A percentile compares a stretch with the other conserved stretches of the same genome.
phyloP scores from a whole-genome alignment of 1,139 yeast species.

The Kodamaea derodonti region DNA sequence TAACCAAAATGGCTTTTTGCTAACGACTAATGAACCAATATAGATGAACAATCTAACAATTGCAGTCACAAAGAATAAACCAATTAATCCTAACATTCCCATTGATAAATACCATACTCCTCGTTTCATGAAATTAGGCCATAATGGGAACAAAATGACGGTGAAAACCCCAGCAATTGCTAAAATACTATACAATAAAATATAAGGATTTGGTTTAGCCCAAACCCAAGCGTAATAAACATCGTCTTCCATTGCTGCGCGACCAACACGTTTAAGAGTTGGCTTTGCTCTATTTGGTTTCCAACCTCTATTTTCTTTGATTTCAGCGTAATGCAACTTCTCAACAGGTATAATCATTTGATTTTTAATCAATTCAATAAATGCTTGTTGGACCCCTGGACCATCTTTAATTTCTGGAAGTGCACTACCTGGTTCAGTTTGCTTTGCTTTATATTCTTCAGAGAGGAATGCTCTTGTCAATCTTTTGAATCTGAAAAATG shows the following conservation, averaged over 20 bases:
- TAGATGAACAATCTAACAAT: conserved; percentile 74
- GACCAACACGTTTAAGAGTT: conserved; percentile 57
- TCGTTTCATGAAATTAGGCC: conserved; percentile 88
- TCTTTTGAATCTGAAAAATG: conserved; percentile 85
- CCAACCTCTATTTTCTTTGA: conserved; percentile 56
- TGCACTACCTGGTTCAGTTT: conserved; percentile 48
- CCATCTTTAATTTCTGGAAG: conserved; percentile 55
- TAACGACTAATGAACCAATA: conserved; percentile 53
- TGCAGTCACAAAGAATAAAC: conserved; percentile 72
- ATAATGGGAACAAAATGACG: conserved; percentile 85
- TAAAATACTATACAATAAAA: conserved; percentile 61
- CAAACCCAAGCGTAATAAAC: conserved; percentile 85
- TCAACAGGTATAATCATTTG: conserved; percentile 73
- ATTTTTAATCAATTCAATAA: conserved; percentile 66
- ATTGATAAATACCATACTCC: conserved; percentile 91
- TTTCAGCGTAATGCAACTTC: conserved; percentile 70
- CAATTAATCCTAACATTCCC: conserved; percentile 70
- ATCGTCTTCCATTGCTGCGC: conserved; percentile 72
- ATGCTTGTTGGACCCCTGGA: conserved; percentile 58
- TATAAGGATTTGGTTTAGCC: conserved; percentile 68
- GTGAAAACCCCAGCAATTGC: conserved; percentile 68
- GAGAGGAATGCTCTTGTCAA: conserved; percentile 74
- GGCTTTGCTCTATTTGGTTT: conserved; percentile 75
- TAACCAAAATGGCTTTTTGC: conserved; percentile 81
- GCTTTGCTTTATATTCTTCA: conserved; percentile 62